Base-by-base conservation (phyloP, 1,139 yeast species). In the Citeromyces hawaiiensis region DNA sequence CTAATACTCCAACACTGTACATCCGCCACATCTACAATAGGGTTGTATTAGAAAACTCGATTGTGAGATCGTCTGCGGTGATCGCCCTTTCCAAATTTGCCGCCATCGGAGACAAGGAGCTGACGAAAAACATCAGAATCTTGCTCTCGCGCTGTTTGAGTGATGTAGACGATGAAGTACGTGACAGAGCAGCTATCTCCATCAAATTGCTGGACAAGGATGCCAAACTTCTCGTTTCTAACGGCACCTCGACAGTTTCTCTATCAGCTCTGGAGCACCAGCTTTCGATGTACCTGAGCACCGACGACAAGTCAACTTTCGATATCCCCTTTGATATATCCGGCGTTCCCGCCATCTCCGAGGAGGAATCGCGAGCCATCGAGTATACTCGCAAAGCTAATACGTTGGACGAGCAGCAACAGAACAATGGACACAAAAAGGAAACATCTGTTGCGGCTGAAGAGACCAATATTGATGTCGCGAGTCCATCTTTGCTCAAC, bases 1-100 rank as follows among this genome's bases (percentile, higher is more conserved):
- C 96, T 7, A 53, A 80, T 10, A 83, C 82, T 48, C 96, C 98
- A 42, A 83, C 96, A 3, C 70, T 85, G 55, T 91, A 86, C 60
- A 88, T 91, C 46, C 80, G 99, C 65, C 95, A 88, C 60, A 91
- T 93, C 50, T 91, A 88, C 68, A 91, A 91, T 70, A 76, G 99
- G 57, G 91, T 91, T 57, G 96, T 91, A 4, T 72, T 91, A 56
- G 98, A 91, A 56, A 91, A 91, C 59, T 85, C 97, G 7, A 80
- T 88, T 45, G 88, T 91, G 43, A 78, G 98, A 59, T 87, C 97
- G 2, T 88, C 96, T 36, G 98, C 98, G 1, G 94, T 93, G 39
- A 76, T 85, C 47, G 87, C 98, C 0, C 70, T 91, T 48, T 81
- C 96, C 29, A 88, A 88, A 60, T 91, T 91, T 64, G 95, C 94